Conservation (phyloP, 169 alveolate genomes). For the Cryptosporidium bovis region DNA sequence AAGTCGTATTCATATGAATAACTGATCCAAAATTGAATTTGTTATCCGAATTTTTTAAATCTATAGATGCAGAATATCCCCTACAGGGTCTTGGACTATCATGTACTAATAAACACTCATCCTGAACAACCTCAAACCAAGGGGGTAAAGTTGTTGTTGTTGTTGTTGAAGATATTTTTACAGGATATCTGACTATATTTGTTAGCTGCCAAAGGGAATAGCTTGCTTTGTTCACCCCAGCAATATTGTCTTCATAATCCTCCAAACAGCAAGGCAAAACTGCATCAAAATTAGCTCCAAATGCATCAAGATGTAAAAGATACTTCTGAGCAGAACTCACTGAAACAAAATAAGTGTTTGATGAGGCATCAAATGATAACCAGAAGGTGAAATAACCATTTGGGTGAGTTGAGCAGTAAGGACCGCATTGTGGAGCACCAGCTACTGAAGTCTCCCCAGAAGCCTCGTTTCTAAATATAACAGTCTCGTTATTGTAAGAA, state of each 20-base stretch:
- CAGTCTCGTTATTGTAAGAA: constrained; percentile 27
- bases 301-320: constrained; percentile 49
- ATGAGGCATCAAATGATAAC: constrained; percentile 33
- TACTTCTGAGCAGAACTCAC: constrained; percentile 48
- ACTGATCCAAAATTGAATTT: constrained; percentile 6
- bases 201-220: constrained; percentile 62
- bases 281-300: constrained; percentile 50
- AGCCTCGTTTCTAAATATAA: constrained; percentile 32
- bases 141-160: constrained; percentile 62
- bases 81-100: constrained; percentile 16
- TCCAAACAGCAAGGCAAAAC: constrained; percentile 44
- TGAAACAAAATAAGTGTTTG: constrained; percentile 31
- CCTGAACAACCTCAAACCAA: constrained; percentile 53
- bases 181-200: constrained; percentile 29
- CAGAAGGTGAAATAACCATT: constrained; percentile 65
- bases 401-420: constrained; percentile 65
- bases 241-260: background rate
- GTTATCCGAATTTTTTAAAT: background rate
- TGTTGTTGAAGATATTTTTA: constrained; percentile 38
- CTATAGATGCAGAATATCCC: constrained; percentile 10
- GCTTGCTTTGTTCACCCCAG: too few species aligned
- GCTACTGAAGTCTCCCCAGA: constrained; percentile 53
- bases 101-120: constrained; percentile 13
- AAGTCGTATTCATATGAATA: constrained; percentile 30
- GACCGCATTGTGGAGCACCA: constrained; percentile 73